These are phyloP conservation scores for Pichia ethanolica DNA, from an alignment of 805 yeast species.

Conservation along the genomic window DNA sequence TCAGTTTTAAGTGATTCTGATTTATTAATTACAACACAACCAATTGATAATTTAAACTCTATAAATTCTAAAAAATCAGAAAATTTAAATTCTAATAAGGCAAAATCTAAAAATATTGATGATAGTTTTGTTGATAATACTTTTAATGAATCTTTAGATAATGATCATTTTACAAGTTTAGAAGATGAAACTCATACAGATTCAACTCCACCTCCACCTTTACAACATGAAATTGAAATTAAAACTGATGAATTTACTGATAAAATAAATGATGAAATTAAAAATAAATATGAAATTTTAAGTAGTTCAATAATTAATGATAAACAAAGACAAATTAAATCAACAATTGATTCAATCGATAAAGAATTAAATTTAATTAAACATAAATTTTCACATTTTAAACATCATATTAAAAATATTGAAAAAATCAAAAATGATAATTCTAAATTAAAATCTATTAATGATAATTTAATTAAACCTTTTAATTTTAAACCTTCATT, in stretches of 20 bases:
- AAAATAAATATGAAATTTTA: conserved; percentile 1
- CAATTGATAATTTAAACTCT: not conserved
- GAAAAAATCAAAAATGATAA: not conserved
- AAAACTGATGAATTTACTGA: not conserved
- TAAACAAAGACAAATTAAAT: not conserved
- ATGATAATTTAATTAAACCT: not conserved
- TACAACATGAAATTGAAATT: too few species aligned
- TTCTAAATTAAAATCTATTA: not conserved
- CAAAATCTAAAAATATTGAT: not conserved
- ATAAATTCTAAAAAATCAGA: not conserved
- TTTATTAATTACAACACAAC: not conserved
- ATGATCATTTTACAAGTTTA: too few species aligned
- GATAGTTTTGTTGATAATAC: too few species aligned
- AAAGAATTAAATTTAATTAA: not conserved
- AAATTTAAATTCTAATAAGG: too few species aligned
- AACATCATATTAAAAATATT: not conserved
- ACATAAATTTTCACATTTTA: not conserved
- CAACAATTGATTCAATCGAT: not conserved
- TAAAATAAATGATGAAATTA: not conserved
- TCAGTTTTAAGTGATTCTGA: conserved; percentile 2
- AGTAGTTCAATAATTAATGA: not conserved
- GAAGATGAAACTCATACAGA: not conserved
- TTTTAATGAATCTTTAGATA: too few species aligned
- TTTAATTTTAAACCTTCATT: not conserved
- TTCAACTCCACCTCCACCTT: not conserved